These are phyloP conservation scores for Lotmaria passim DNA, from an alignment of 208 protist genomes.

Conservation along the genomic window DNA sequence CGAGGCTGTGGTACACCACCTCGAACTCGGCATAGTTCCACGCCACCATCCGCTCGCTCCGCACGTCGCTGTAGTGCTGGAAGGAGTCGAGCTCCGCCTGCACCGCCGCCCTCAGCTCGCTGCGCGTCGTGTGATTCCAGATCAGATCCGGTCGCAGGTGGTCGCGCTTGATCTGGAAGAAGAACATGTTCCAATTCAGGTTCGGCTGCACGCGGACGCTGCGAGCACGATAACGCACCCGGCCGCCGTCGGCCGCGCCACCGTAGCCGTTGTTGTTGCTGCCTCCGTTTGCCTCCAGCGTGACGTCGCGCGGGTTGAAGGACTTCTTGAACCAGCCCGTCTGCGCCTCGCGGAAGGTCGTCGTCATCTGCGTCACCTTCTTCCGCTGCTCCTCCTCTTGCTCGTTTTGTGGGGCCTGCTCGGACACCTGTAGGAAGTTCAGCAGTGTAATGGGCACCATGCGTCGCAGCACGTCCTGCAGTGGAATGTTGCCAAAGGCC, in stretches of 20 bases:
- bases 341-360: constrained; percentile 62
- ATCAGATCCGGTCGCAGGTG: constrained; percentile 92
- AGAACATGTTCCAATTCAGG: constrained; percentile 94
- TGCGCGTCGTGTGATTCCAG: constrained; percentile 93
- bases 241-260: constrained; percentile 20
- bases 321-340: constrained; percentile 82
- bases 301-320: constrained; percentile 62
- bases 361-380: constrained; percentile 63
- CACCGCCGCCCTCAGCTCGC: constrained; percentile 86
- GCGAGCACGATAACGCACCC: constrained; percentile 43
- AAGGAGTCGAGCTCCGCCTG: constrained; percentile 85
- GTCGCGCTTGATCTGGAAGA: constrained; percentile 85
- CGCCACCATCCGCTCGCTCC: constrained; percentile 46
- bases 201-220: constrained; percentile 60
- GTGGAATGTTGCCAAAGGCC: constrained; percentile 74
- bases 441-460: constrained; percentile 90
- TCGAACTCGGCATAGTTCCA: constrained; percentile 96
- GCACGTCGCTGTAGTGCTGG: constrained; percentile 49
- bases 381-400: constrained; percentile 56
- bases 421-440: constrained; percentile 79
- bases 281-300: constrained; percentile 22
- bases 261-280: background rate
- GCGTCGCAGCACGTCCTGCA: constrained; percentile 87
- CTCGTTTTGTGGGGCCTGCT: constrained; percentile 61
- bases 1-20: constrained; percentile 88